Conservation (phyloP, 1,139 yeast genomes). For the Yamadazyma buinensis region DNA sequence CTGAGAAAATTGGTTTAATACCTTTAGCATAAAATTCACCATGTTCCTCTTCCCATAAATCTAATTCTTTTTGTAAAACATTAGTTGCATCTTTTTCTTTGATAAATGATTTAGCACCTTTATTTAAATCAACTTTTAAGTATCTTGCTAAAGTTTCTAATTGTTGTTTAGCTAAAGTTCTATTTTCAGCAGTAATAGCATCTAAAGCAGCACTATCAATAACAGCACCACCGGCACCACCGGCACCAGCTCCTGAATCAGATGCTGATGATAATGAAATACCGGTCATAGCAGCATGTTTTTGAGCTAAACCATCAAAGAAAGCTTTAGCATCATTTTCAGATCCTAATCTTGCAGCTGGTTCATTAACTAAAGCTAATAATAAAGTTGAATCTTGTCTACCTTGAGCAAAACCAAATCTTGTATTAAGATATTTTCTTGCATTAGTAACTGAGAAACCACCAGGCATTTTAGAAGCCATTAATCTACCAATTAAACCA, state of each 20-base stretch:
- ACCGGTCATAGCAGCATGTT: slow-evolving; percentile 82
- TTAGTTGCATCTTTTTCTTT: slow-evolving; percentile 86
- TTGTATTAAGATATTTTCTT: slow-evolving; percentile 83
- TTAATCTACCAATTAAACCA: slow-evolving; percentile 82
- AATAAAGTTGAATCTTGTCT: slow-evolving; percentile 91
- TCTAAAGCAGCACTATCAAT: slow-evolving; percentile 96
- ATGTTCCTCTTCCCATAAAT: slow-evolving; percentile 89
- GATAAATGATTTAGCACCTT: slow-evolving; percentile 82
- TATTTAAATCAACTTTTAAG: slow-evolving; percentile 85
- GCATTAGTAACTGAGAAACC: slow-evolving; percentile 91
- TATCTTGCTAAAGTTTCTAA: slow-evolving; percentile 92
- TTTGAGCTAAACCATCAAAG: slow-evolving; percentile 76
- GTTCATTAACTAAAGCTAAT: slow-evolving; percentile 83
- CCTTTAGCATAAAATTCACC: slow-evolving; percentile 95
- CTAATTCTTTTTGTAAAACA: slow-evolving; percentile 83
- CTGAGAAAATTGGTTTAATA: slow-evolving; percentile 83
- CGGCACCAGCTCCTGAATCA: slow-evolving; percentile 47
- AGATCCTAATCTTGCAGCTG: slow-evolving; percentile 78
- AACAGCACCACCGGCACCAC: slow-evolving; percentile 75
- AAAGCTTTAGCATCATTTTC: slow-evolving; percentile 89
- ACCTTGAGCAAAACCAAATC: slow-evolving; percentile 90
- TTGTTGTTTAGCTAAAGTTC: slow-evolving; percentile 88
- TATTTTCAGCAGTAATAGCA: slow-evolving; percentile 87
- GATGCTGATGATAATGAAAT: slow-evolving; percentile 69
- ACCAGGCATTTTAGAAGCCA: slow-evolving; percentile 99